Evolutionary conservation across 2,329 filamentous ascomycete genomes (phyloP).

Genomic region (Fusarium torreyae): DNA sequence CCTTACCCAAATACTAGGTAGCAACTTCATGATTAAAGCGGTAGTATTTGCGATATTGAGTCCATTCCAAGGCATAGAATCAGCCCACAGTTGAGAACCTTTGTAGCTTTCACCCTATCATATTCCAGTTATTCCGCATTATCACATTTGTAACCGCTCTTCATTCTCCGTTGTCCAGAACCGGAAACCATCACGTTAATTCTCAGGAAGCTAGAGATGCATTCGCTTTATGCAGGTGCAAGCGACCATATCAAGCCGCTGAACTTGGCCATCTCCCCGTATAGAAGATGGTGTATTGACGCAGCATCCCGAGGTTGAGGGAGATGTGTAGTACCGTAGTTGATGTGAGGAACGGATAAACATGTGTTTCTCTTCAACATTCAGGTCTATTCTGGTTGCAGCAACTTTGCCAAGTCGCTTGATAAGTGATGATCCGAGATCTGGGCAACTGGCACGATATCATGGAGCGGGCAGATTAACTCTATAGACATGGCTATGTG

Average conservation of each 20-base stretch:
- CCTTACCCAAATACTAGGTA: slow-evolving; percentile 21
- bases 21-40: background rate
- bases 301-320: slow-evolving; percentile 36
- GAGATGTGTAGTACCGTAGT: background rate
- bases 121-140: background rate
- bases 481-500: background rate
- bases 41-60: background rate
- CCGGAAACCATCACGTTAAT: slow-evolving; percentile 28
- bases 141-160: slow-evolving; percentile 1
- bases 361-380: slow-evolving; percentile 24
- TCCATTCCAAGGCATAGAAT: background rate
- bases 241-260: slow-evolving; percentile 1
- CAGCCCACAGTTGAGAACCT: background rate
- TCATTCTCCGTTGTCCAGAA: slow-evolving; percentile 19
- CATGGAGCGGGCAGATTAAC: background rate
- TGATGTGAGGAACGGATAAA: slow-evolving; percentile 4
- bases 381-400: background rate
- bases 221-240: slow-evolving; percentile 19
- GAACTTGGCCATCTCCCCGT: slow-evolving; percentile 10
- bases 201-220: slow-evolving; percentile 3
- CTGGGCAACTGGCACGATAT: background rate
- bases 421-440: background rate
- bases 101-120: background rate
- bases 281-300: slow-evolving; percentile 34
- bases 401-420: too few species aligned